phyloP scores from a whole-genome alignment of 129 eudicot species.

The Deinandra increscens region DNA sequence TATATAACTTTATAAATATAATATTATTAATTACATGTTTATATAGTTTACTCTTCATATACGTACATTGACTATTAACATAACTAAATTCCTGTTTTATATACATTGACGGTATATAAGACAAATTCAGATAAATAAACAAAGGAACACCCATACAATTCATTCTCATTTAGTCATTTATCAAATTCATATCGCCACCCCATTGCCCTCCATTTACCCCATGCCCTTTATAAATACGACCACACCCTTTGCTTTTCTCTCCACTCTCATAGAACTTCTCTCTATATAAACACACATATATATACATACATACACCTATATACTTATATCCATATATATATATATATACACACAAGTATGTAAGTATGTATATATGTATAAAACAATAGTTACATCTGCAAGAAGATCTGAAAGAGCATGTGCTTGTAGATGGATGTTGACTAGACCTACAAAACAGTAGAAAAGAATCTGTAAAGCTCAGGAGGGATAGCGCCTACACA shows the following conservation, averaged over 20 bases:
- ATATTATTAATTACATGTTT: too few species aligned
- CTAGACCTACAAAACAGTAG: constrained; percentile 12
- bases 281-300: background rate
- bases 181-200: constrained; percentile 11
- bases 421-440: constrained; percentile 4
- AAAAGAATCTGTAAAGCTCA: constrained; percentile 41
- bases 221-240: constrained; percentile 29
- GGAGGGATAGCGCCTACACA: constrained; percentile 44
- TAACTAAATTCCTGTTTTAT: background rate
- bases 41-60: background rate
- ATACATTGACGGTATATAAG: constrained; percentile 16
- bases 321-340: background rate
- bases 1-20: too few species aligned
- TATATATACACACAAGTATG: background rate
- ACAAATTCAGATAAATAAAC: constrained; percentile 14
- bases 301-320: background rate
- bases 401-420: constrained; percentile 15
- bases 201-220: constrained; percentile 5
- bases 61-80: background rate
- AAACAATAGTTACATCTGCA: background rate
- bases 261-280: constrained; percentile 17
- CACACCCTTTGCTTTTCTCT: background rate
- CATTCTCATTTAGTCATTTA: constrained; percentile 29
- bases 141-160: constrained; percentile 28
- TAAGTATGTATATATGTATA: background rate